phyloP scores from a whole-genome alignment of 768 basidiomycete genomes.

The Termitomyces sp. region DNA sequence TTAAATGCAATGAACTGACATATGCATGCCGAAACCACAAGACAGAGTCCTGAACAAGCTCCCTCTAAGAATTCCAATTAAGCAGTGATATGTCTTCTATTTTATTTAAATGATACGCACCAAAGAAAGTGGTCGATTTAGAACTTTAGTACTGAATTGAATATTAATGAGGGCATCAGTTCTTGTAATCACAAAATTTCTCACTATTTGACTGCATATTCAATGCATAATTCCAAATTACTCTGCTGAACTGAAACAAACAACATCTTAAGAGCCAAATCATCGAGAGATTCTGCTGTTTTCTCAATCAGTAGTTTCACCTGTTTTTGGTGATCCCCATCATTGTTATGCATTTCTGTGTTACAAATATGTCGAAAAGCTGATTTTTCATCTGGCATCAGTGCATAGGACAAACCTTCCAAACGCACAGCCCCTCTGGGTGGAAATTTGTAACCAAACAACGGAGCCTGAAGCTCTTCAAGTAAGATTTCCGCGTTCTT shows the following conservation, averaged over 20 bases:
- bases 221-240: not conserved
- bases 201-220: not conserved
- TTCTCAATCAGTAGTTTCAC: not conserved
- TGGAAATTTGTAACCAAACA: not conserved
- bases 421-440: not conserved
- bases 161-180: not conserved
- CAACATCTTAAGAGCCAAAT: not conserved
- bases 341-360: not conserved
- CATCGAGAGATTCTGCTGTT: not conserved
- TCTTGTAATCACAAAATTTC: not conserved
- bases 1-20: not conserved
- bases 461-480: not conserved
- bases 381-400: not conserved
- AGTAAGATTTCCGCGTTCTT: not conserved
- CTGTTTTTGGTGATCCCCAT: not conserved
- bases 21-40: slow-evolving; percentile 1
- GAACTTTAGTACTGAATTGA: not conserved
- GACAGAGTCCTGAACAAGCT: not conserved
- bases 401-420: not conserved
- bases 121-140: not conserved
- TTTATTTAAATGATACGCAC: not conserved
- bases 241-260: not conserved
- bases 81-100: not conserved
- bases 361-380: not conserved
- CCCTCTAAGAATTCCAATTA: not conserved